Conservation (phyloP, 305 asterid species). For the Lippia alba region DNA sequence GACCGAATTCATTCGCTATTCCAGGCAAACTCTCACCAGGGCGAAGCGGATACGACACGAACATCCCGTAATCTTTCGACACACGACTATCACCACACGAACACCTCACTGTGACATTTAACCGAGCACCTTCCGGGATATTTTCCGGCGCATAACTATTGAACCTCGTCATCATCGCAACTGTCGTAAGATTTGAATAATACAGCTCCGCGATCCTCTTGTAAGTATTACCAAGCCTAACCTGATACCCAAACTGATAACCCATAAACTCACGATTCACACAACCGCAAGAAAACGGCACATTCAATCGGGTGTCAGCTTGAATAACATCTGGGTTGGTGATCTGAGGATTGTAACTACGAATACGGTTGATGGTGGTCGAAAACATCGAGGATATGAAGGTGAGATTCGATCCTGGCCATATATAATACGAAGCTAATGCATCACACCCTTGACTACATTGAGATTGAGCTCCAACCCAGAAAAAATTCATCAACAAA, state of each 20-base stretch:
- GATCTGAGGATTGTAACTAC: constrained; percentile 57
- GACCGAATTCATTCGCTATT: constrained; percentile 38
- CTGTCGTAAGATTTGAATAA: constrained; percentile 66
- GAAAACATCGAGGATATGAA: constrained; percentile 50
- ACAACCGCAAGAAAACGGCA: constrained; percentile 68
- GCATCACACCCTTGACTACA: constrained; percentile 55
- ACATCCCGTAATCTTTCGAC: constrained; percentile 60
- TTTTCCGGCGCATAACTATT: constrained; percentile 40
- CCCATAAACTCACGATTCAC: constrained; percentile 52
- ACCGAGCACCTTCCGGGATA: constrained; percentile 37
- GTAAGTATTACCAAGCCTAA: constrained; percentile 44
- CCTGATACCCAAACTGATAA: constrained; percentile 48
- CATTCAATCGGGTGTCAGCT: constrained; percentile 44
- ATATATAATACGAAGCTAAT: constrained; percentile 65
- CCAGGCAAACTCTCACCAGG: constrained; percentile 45
- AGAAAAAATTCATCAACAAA: constrained; percentile 28
- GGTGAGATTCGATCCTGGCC: constrained; percentile 58
- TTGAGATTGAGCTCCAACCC: constrained; percentile 46
- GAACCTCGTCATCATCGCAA: constrained; percentile 56
- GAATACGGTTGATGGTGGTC: constrained; percentile 44
- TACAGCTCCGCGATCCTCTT: constrained; percentile 34
- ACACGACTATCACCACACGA: constrained; percentile 63
- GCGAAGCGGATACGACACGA: constrained; percentile 64
- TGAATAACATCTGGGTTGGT: constrained; percentile 44
- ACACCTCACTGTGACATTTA: constrained; percentile 65